Evolutionary conservation across 164 flowering plant genomes (phyloP).

Genomic region (Pachysandra terminalis): DNA sequence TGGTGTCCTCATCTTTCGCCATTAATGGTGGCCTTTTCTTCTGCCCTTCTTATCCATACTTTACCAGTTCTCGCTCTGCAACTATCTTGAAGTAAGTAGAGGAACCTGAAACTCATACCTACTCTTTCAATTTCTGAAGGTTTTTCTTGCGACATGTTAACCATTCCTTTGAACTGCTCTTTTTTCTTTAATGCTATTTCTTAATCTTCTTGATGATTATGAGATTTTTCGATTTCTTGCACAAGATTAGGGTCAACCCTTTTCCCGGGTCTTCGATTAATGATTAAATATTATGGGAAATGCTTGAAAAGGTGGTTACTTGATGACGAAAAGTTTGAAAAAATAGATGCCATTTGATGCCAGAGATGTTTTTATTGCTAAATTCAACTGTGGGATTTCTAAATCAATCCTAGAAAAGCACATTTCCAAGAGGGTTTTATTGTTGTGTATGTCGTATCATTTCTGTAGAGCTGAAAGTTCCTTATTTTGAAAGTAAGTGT

Average conservation of each 20-base stretch:
- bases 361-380: background rate
- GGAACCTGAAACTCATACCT: background rate
- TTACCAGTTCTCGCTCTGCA: background rate
- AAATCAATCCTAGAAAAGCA: background rate
- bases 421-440: background rate
- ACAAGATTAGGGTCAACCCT: background rate
- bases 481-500: background rate
- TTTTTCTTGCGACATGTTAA: background rate
- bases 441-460: background rate
- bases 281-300: background rate
- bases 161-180: background rate
- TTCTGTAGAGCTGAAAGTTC: background rate
- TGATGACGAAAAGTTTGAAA: background rate
- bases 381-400: background rate
- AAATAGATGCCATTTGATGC: background rate
- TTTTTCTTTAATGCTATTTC: background rate
- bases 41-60: background rate
- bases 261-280: constrained; percentile 3
- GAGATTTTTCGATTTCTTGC: background rate
- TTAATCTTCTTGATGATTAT: background rate
- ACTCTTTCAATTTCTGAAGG: background rate
- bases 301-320: background rate
- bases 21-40: constrained; percentile 3
- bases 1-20: constrained; percentile 3
- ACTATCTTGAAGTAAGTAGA: constrained; percentile 5